Evolutionary conservation across 2,329 filamentous ascomycete genomes (phyloP).

Genomic region (Periconia digitata): DNA sequence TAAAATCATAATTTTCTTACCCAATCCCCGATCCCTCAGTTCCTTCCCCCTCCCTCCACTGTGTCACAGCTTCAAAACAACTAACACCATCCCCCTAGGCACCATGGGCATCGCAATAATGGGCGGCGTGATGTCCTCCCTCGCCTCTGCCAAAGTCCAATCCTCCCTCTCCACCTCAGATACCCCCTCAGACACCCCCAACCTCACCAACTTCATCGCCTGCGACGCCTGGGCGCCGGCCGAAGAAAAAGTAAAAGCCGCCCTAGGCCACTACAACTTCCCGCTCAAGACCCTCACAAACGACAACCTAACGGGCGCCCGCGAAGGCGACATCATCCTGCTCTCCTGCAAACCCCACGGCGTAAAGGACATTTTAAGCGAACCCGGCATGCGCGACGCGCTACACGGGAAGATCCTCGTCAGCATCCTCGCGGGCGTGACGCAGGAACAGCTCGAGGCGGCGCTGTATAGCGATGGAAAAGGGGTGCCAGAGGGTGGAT

Average conservation of each 20-base stretch:
- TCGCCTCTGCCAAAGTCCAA: constrained; percentile 50
- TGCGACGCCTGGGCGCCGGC: constrained; percentile 73
- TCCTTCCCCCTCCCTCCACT: background rate
- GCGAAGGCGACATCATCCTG: constrained; percentile 71
- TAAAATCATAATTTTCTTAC: background rate
- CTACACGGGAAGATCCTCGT: constrained; percentile 79
- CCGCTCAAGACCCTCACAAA: constrained; percentile 68
- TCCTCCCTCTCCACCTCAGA: constrained; percentile 45
- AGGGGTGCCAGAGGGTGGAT: constrained; percentile 49
- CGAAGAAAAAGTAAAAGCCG: constrained; percentile 67
- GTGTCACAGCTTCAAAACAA: background rate
- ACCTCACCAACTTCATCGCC: constrained; percentile 75
- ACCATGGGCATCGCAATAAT: constrained; percentile 87
- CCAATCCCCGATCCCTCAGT: background rate
- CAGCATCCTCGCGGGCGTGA: constrained; percentile 77
- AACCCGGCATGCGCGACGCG: constrained; percentile 69
- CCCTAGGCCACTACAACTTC: constrained; percentile 64
- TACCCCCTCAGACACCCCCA: constrained; percentile 39
- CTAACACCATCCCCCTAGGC: constrained; percentile 51
- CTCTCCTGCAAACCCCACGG: constrained; percentile 81
- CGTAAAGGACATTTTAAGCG: constrained; percentile 67
- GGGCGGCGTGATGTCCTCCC: constrained; percentile 73
- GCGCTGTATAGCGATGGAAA: constrained; percentile 60
- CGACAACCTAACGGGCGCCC: constrained; percentile 68
- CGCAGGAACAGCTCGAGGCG: constrained; percentile 66